A percentile compares a stretch with the other conserved stretches of the same genome.
Evolutionary conservation across 306 rosid species (phyloP).

Genomic region (Medicago lupulina): DNA sequence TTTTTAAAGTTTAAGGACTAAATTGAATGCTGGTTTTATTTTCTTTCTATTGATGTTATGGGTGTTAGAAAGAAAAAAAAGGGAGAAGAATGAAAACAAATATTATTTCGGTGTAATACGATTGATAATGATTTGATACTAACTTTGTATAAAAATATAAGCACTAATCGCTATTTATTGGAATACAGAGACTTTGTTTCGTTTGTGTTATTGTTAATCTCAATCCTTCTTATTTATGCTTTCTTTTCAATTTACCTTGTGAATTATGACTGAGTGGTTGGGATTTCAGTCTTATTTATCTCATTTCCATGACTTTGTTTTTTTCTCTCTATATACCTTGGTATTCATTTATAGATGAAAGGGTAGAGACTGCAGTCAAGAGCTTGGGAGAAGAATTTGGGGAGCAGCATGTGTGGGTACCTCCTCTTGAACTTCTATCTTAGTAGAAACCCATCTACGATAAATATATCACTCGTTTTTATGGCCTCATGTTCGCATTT

Average conservation of each 20-base stretch:
- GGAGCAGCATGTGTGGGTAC: constrained; percentile 98
- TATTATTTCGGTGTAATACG: background rate
- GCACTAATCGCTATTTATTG: background rate
- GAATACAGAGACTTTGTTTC: background rate
- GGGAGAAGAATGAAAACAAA: background rate
- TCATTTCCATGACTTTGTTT: constrained; percentile 15
- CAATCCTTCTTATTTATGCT: background rate
- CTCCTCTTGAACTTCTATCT: constrained; percentile 59
- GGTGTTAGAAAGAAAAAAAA: background rate
- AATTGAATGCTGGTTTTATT: no score
- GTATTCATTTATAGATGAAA: constrained; percentile 56
- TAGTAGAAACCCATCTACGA: constrained; percentile 14
- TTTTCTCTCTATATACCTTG: constrained; percentile 16
- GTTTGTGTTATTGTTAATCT: no score
- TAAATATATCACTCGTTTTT: constrained; percentile 18
- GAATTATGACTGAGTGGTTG: constrained; percentile 13
- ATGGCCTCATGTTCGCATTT: constrained; percentile 39
- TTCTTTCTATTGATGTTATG: background rate
- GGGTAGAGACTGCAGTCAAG: constrained; percentile 71
- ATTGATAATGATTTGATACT: background rate
- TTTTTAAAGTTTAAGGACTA: no score
- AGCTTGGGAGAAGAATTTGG: constrained; percentile 70
- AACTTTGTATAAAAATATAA: background rate
- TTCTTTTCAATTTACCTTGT: constrained; percentile 25
- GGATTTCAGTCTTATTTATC: constrained; percentile 31